Conservation (phyloP, 2,329 filamentous ascomycete genomes). For the Aspergillus novofumigatus region DNA sequence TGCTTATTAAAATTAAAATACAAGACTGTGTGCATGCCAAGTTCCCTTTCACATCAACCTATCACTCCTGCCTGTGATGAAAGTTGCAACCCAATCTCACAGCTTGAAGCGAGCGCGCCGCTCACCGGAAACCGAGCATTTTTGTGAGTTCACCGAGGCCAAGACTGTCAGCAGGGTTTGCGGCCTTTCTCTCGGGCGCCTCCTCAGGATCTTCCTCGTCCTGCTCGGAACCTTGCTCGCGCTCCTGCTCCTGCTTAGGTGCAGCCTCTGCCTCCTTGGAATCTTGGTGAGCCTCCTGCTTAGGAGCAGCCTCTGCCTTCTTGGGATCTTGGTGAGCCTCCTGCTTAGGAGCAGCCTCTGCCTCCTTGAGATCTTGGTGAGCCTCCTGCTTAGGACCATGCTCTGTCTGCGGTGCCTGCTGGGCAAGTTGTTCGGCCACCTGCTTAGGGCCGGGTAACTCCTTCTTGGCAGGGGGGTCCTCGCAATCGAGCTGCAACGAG, state of each 20-base stretch:
- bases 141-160: not conserved
- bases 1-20: not conserved
- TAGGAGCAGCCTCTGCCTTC: not conserved
- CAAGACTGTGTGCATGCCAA: not conserved
- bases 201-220: not conserved
- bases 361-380: not conserved
- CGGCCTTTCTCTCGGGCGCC: not conserved
- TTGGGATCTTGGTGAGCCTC: not conserved
- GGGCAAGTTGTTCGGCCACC: not conserved
- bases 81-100: not conserved
- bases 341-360: not conserved
- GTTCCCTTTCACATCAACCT: not conserved
- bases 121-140: not conserved
- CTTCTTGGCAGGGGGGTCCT: not conserved
- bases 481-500: constrained; percentile 8
- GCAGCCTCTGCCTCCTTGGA: not conserved
- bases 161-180: not conserved
- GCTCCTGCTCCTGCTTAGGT: not conserved
- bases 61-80: not conserved
- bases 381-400: not conserved
- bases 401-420: not conserved
- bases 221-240: not conserved
- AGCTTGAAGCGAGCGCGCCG: not conserved
- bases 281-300: not conserved
- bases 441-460: not conserved